A percentile compares a stretch with the other conserved stretches of the same genome.
phyloP scores from a whole-genome alignment of 1,284 basidiomycete species.

The Chondrostereum purpureum region DNA sequence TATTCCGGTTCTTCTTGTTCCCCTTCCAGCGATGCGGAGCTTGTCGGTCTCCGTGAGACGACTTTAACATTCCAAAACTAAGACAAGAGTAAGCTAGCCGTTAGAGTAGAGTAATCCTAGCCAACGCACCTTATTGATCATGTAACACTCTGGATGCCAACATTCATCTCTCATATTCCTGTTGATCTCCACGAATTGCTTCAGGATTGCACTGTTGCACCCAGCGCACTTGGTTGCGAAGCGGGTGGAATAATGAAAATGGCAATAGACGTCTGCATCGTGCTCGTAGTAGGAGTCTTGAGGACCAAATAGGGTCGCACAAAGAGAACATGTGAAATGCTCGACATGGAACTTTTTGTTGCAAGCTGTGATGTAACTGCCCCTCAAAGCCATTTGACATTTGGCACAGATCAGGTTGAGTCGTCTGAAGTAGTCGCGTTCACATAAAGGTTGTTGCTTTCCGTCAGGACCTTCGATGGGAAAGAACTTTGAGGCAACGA shows the following conservation, averaged over 20 bases:
- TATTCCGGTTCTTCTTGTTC: conserved; percentile 48
- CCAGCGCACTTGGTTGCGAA: conserved; percentile 99
- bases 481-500: conserved; percentile 98
- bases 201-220: conserved; percentile 96
- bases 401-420: conserved; percentile 96
- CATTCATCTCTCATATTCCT: conserved; percentile 97
- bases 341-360: conserved; percentile 99
- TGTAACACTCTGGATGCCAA: conserved; percentile 99
- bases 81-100: conserved; percentile 13
- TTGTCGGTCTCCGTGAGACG: conserved; percentile 66
- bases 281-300: conserved; percentile 99
- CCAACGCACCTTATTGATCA: conserved; percentile 89
- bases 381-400: conserved; percentile 89
- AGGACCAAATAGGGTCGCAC: conserved; percentile 92
- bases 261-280: conserved; percentile 91
- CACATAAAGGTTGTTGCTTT: conserved; percentile 90
- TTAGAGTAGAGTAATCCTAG: conserved; percentile 5
- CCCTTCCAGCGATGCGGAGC: conserved; percentile 47
- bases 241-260: conserved; percentile 97
- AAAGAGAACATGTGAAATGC: conserved; percentile 98
- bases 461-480: conserved; percentile 87
- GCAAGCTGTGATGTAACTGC: conserved; percentile 98
- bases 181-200: conserved; percentile 99
- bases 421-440: conserved; percentile 95
- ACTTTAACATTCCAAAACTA: conserved; percentile 99